Conservation (phyloP, 768 basidiomycete species). For the Sarcomyxa edulis region DNA sequence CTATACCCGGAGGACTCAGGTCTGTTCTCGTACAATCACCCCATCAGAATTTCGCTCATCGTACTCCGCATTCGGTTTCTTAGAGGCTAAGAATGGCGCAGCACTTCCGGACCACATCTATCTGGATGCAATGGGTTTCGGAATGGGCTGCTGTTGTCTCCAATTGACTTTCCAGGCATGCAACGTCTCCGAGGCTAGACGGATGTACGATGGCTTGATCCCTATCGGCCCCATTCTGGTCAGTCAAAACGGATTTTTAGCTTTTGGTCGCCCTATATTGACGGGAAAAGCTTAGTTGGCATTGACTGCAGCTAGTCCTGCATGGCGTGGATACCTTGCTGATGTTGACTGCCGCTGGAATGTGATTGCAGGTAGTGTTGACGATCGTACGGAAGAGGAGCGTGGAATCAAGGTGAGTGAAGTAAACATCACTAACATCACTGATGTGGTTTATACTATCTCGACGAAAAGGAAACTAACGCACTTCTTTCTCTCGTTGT, state of each 20-base stretch:
- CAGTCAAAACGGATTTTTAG: constrained; percentile 15
- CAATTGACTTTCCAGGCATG: constrained; percentile 98
- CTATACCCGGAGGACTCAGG: constrained; percentile 83
- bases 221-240: constrained; percentile 96
- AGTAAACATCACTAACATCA: constrained; percentile 7
- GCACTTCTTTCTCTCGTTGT: constrained; percentile 6
- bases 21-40: constrained; percentile 24
- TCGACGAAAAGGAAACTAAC: too few relatives aligned
- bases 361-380: constrained; percentile 97
- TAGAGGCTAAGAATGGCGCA: constrained; percentile 88
- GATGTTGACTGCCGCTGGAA: constrained; percentile 99
- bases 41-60: background rate
- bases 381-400: constrained; percentile 95
- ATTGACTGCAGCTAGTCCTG: constrained; percentile 88
- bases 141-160: constrained; percentile 98
- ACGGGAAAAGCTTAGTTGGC: constrained; percentile 60
- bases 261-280: constrained; percentile 4
- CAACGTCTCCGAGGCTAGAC: constrained; percentile 85
- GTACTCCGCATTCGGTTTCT: background rate
- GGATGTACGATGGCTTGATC: constrained; percentile 94
- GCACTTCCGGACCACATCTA: constrained; percentile 91
- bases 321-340: constrained; percentile 91
- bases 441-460: too few relatives aligned
- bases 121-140: constrained; percentile 99
- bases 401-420: constrained; percentile 70